Base-by-base conservation (phyloP, 148 eudicot species). In the Rhododendron simsii region DNA sequence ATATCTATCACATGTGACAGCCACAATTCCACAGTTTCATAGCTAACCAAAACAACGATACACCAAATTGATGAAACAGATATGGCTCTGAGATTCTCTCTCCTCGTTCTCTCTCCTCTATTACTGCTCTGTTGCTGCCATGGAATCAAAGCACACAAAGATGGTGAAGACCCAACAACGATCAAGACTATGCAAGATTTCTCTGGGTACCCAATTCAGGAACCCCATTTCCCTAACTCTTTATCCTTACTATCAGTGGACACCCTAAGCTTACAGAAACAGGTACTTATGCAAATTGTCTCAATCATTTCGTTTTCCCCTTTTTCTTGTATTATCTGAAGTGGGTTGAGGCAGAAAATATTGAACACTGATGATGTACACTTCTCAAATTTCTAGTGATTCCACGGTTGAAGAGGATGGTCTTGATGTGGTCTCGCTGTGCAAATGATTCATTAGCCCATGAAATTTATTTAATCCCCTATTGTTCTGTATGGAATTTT, bases 131-230 rank as follows among this genome's bases (percentile, higher is more conserved):
- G 41, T n/a, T 15, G 59, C 53, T 67, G 75, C 76, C 50, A 59
- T 44, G 53, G 13, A 48, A 74, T 85, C 78, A 82, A 2, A 78
- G 79, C 88, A 14, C 63, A 85, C 35, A 53, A 65, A 39, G 81
- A 63, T 81, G 90, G 84, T 55, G 89, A 91, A 35, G 98, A 94
- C 89, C 89, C 91, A 78, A 86, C 90, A 81, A 88, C 89, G 20
- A 86, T 74, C 86, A 94, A 89, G 89, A 95, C 91, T 59, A 95
- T 94, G 98, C 92, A 94, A 86, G 90, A 90, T 59, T 95, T 95
- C 73, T 94, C 98, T 69, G 98, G 98, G 39, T 93, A 90, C 88
- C 94, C 88, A 47, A 61, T 90, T 93, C 91, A 87, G 75, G 91
- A 93, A 79, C 90, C 94, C 71, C 44, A 89, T 10, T 87, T 78